Conservation (phyloP, 2,329 filamentous ascomycete species). For the Apiospora marii region DNA sequence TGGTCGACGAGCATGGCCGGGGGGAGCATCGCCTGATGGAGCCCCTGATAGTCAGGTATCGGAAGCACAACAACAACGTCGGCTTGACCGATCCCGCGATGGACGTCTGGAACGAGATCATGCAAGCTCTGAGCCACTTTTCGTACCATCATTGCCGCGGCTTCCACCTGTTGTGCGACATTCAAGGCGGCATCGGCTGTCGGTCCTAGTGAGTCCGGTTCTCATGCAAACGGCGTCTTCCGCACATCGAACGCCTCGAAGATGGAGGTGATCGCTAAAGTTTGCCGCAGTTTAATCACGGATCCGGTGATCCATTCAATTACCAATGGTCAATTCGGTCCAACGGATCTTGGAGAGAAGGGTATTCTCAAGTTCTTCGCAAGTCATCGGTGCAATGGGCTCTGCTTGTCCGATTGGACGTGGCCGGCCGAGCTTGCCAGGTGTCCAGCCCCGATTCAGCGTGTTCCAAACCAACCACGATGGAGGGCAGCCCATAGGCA, state of each 20-base stretch:
- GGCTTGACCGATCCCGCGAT: neutral
- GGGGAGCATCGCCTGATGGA: neutral
- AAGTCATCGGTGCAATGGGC: neutral
- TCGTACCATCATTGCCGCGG: neutral
- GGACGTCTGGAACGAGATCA: neutral
- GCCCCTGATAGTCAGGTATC: neutral
- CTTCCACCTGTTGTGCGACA: neutral
- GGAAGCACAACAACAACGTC: neutral
- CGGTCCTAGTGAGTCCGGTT: neutral
- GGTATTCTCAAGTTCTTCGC: neutral
- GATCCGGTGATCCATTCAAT: neutral
- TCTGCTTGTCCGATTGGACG: neutral
- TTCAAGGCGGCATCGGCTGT: neutral
- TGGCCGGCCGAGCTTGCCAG: too few relatives aligned
- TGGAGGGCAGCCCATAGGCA: neutral
- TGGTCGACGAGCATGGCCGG: neutral
- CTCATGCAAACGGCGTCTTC: neutral
- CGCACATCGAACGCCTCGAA: too few relatives aligned
- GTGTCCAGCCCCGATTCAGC: too few relatives aligned
- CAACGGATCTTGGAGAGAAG: neutral
- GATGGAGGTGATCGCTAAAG: neutral
- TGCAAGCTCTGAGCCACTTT: conserved; percentile 3
- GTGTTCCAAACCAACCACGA: neutral
- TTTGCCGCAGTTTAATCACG: neutral
- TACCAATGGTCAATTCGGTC: neutral